Evolutionary conservation across 495 filamentous ascomycete species (phyloP).

Genomic region (Gamarada debralockiae): DNA sequence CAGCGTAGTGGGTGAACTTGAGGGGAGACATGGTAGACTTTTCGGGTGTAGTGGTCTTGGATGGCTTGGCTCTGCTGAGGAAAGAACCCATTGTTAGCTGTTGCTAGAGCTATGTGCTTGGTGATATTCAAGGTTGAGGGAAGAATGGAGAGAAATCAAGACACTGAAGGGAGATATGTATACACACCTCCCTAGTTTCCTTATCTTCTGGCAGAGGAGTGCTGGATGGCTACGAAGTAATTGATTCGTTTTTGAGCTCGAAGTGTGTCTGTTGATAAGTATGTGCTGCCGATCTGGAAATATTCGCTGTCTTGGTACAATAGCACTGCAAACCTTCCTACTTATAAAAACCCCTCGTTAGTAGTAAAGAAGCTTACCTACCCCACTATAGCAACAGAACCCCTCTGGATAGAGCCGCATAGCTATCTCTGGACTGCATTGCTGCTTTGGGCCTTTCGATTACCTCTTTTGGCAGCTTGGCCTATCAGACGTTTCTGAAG

Average conservation of each 20-base stretch:
- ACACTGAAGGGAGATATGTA: neutral
- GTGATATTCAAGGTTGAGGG: neutral
- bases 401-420: slow-evolving; percentile 5
- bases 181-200: neutral
- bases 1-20: slow-evolving; percentile 49
- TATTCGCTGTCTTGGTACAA: slow-evolving; percentile 10
- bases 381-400: slow-evolving; percentile 8
- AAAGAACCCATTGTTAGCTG: slow-evolving; percentile 31
- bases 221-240: neutral
- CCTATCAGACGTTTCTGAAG: no score
- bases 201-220: neutral
- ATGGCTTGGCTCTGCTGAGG: slow-evolving; percentile 31
- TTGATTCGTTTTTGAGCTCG: neutral
- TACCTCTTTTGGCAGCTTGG: no score
- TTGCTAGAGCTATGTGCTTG: neutral
- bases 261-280: neutral
- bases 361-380: neutral
- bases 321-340: neutral
- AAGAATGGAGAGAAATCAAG: neutral
- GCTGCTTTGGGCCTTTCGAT: slow-evolving; percentile 6
- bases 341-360: neutral
- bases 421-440: slow-evolving; percentile 12
- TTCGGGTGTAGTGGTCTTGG: slow-evolving; percentile 19
- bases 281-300: slow-evolving; percentile 13
- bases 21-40: slow-evolving; percentile 16